These are phyloP conservation scores for Oryza brachyantha DNA, from an alignment of 176 grass and related monocot genomes.

Conservation along the genomic window DNA sequence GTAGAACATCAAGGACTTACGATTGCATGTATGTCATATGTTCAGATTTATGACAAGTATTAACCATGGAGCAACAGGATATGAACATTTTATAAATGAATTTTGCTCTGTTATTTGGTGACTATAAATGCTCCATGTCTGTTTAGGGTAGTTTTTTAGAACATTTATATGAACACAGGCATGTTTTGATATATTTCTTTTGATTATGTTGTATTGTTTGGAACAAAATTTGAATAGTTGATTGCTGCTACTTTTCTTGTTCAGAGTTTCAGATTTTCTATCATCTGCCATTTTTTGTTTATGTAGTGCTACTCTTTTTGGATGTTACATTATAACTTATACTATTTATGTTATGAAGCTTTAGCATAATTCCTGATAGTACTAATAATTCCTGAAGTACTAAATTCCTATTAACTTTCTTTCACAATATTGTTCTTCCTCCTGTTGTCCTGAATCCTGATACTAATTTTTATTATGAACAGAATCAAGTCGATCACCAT, in stretches of 20 bases:
- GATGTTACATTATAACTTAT: slow-evolving; percentile 3
- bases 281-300: slow-evolving; percentile 16
- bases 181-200: slow-evolving; percentile 16
- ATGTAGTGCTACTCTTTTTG: neutral
- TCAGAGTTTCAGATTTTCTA: slow-evolving; percentile 1
- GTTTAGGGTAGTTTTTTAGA: neutral
- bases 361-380: neutral
- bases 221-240: neutral
- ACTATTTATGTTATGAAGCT: slow-evolving; percentile 2
- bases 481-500: slow-evolving; percentile 75
- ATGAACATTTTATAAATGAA: neutral
- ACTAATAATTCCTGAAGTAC: neutral
- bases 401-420: slow-evolving; percentile 10
- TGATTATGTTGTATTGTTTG: neutral
- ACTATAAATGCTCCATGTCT: neutral
- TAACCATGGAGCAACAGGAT: neutral
- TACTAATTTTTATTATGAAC: slow-evolving; percentile 34
- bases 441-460: slow-evolving; percentile 33
- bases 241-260: slow-evolving; percentile 4
- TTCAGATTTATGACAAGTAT: slow-evolving; percentile 4
- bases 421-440: slow-evolving; percentile 22
- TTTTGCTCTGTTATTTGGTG: neutral
- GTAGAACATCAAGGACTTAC: neutral
- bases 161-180: neutral
- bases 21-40: neutral